A percentile compares a stretch with the other conserved stretches of the same genome.
Evolutionary conservation across 805 yeast genomes (phyloP).

Genomic region (Yarrowia sp.): DNA sequence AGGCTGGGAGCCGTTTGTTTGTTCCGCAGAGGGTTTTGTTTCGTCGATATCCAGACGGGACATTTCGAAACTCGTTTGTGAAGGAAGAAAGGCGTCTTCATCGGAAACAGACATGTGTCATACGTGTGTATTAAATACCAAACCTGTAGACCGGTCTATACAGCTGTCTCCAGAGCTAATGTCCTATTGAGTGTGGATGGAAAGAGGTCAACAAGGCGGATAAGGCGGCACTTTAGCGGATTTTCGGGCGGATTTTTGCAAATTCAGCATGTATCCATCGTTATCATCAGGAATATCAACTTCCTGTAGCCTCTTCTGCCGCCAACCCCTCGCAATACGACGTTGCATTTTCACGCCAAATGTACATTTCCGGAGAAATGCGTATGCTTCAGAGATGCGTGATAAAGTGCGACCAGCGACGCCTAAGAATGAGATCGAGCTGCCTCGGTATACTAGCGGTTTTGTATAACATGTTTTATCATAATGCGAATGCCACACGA

Average conservation of each 20-base stretch:
- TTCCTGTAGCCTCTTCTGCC: too few species aligned
- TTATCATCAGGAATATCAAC: neutral
- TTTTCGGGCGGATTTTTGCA: neutral
- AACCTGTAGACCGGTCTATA: neutral
- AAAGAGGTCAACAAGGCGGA: neutral
- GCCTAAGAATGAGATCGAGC: too few species aligned
- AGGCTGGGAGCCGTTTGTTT: neutral
- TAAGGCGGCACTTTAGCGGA: neutral
- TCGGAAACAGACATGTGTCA: neutral
- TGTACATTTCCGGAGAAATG: constrained; percentile 5
- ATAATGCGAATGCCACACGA: too few species aligned
- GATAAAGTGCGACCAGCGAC: constrained; percentile 8
- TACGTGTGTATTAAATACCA: neutral
- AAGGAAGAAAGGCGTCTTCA: neutral
- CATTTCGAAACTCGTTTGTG: neutral
- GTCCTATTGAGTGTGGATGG: neutral
- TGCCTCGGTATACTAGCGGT: too few species aligned
- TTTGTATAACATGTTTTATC: too few species aligned
- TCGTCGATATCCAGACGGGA: neutral
- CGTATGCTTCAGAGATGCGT: neutral
- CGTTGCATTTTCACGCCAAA: neutral
- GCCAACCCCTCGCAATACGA: neutral
- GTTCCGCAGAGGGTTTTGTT: neutral
- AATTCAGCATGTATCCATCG: too few species aligned
- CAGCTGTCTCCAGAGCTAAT: neutral